Percentiles rank a stretch among this genome's conserved stretches.
Conservation (phyloP, 495 filamentous ascomycete species). For the Peziza echinospora region DNA sequence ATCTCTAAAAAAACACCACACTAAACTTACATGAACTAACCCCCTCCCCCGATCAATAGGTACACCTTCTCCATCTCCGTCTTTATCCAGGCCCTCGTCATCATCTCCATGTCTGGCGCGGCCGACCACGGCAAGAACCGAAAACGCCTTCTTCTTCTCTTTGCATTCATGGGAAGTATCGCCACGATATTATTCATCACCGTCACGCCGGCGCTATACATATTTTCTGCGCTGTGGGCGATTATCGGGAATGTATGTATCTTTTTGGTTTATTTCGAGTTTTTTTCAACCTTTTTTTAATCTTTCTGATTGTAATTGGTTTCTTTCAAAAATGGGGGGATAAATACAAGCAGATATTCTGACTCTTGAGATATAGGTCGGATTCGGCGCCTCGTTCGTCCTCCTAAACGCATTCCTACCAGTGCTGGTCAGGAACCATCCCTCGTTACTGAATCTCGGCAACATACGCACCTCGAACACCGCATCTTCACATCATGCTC, state of each 20-base stretch:
- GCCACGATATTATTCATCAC: constrained; percentile 78
- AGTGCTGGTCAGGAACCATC: constrained; percentile 58
- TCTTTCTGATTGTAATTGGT: constrained; percentile 28
- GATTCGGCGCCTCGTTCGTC: constrained; percentile 65
- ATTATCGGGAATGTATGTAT: constrained; percentile 68
- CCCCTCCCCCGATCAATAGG: too few relatives aligned
- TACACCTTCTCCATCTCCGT: constrained; percentile 93
- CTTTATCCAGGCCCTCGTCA: constrained; percentile 64
- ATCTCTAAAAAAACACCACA: too few relatives aligned
- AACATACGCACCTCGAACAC: too few relatives aligned
- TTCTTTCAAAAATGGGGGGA: too few relatives aligned
- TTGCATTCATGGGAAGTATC: constrained; percentile 60
- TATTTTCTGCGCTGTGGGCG: constrained; percentile 62
- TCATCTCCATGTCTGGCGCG: constrained; percentile 87
- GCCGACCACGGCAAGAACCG: constrained; percentile 83
- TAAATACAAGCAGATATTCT: too few relatives aligned
- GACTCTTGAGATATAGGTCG: constrained; percentile 4
- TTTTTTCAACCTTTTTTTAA: constrained; percentile 31
- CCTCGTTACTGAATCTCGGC: constrained; percentile 28
- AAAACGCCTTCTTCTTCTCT: constrained; percentile 62
- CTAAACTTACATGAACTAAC: too few relatives aligned
- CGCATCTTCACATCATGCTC: background rate
- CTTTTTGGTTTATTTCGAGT: constrained; percentile 29
- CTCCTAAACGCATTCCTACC: constrained; percentile 69
- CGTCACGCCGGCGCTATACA: constrained; percentile 47